Base-by-base conservation (phyloP, 768 basidiomycete genomes). In the Boletus tomentosulus region DNA sequence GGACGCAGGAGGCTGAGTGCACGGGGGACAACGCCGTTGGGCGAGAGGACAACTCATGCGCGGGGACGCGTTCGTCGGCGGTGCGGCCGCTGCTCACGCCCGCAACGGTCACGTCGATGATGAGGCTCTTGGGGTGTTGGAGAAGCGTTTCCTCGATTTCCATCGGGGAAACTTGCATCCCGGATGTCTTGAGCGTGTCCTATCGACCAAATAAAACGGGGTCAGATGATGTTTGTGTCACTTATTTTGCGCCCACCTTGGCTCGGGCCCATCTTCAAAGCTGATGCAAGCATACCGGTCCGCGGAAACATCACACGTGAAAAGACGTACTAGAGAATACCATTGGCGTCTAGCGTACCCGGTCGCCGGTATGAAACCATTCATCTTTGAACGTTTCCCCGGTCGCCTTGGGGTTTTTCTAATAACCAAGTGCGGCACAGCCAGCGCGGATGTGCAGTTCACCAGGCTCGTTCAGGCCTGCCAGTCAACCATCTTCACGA, bases 121-220 rank as follows among this genome's bases (percentile, higher is more conserved):
- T 78, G 45, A 89, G 75, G n/a, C 72, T 72, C 8, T 76, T 76
- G 0, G 88, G 86, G 35, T 91, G 81, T 0, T 73, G 74, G 19
- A 84, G 75, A 2, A 92, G 71, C 22, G 76, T 77, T 27, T 81
- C 75, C 64, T 92, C 90, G 48, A 91, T 85, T 63, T 92, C 89
- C 16, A 79, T 77, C 1, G 89, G 89, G 0, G 89, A 88, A 0
- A 92, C 90, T 67, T 92, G 90, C 46, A 74, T 75, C 3, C 89
- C 90, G 0, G 87, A 88, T 3, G 92, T 78, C 64, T 92, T 92
- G 19, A 92, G 74, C 0, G 83, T 89, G 62, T 92, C 90, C 84
- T 89, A 27, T 22, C n/a, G 11, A 19, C 22, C 24, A 12, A n/a
- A 30, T 16, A 27, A 28, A 48, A 28, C 19, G 10, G 10, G 16